Conservation (phyloP, 2,329 filamentous ascomycete species). For the Dothideomycetes sp. region DNA sequence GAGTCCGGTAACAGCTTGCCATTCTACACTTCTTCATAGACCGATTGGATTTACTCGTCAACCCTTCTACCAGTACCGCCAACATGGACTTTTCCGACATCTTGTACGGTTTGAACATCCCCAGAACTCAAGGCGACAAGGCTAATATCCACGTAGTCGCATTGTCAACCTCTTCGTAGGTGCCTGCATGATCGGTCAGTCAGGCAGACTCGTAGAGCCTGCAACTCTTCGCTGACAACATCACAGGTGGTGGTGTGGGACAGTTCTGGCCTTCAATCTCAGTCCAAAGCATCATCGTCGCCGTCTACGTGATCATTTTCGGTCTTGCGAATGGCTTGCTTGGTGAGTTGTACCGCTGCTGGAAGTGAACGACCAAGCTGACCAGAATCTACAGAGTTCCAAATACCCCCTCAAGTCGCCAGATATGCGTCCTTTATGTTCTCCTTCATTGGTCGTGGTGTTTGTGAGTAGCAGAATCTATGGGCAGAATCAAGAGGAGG, state of each 20-base stretch:
- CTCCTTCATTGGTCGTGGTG: conserved; percentile 88
- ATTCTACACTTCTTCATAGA: not conserved
- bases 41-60: too few relatives aligned
- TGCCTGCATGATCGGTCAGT: conserved; percentile 80
- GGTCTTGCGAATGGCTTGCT: conserved; percentile 49
- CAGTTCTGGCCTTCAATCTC: conserved; percentile 53
- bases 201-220: too few relatives aligned
- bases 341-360: not conserved
- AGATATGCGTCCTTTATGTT: conserved; percentile 97
- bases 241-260: conserved; percentile 54
- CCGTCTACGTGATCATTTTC: conserved; percentile 82
- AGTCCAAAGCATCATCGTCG: conserved; percentile 67
- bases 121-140: conserved; percentile 9
- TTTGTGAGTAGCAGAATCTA: conserved; percentile 55
- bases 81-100: conserved; percentile 86
- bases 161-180: conserved; percentile 87
- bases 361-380: conserved; percentile 16
- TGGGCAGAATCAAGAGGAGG: not conserved
- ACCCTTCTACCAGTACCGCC: conserved; percentile 13
- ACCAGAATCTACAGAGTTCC: conserved; percentile 59
- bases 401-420: conserved; percentile 85
- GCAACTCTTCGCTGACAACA: too few relatives aligned
- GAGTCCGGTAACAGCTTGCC: conserved; percentile 8
- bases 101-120: conserved; percentile 49
- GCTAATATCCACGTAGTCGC: conserved; percentile 51